Percentiles rank a stretch among this genome's conserved stretches.
phyloP scores from a whole-genome alignment of 768 basidiomycete species.

The Sistotremastrum suecicum region DNA sequence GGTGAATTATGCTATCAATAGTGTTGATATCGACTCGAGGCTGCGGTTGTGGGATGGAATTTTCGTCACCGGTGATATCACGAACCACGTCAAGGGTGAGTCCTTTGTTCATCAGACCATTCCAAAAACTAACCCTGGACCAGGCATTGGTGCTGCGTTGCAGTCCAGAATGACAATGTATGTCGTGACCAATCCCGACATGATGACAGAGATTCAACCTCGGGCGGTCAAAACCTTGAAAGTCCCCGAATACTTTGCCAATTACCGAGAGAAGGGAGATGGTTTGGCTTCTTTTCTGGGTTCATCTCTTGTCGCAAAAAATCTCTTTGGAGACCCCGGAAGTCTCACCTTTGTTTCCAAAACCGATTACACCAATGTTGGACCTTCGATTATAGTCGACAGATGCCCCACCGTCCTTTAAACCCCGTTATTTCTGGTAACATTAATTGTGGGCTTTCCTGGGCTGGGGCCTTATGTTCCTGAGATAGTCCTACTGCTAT shows the following conservation, averaged over 20 bases:
- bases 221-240: slow-evolving; percentile 43
- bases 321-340: slow-evolving; percentile 13
- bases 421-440: no score
- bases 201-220: slow-evolving; percentile 61
- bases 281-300: slow-evolving; percentile 73
- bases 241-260: slow-evolving; percentile 83
- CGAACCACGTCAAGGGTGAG: slow-evolving; percentile 56
- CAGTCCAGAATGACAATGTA: slow-evolving; percentile 58
- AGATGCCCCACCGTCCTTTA: no score
- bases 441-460: no score
- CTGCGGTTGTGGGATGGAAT: slow-evolving; percentile 66
- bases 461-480: no score
- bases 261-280: slow-evolving; percentile 78
- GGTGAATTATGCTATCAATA: slow-evolving; percentile 46
- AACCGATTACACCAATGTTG: no score
- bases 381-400: no score
- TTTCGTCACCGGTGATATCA: slow-evolving; percentile 68
- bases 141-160: slow-evolving; percentile 54
- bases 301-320: slow-evolving; percentile 76
- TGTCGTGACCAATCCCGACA: slow-evolving; percentile 42
- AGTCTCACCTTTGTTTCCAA: not conserved
- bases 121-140: no score
- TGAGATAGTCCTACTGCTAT: no score
- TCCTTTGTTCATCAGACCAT: slow-evolving; percentile 2
- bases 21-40: slow-evolving; percentile 50